These are phyloP conservation scores for Actinomucor elegans DNA, from an alignment of 371 early-diverging fungal species.

Conservation along the genomic window DNA sequence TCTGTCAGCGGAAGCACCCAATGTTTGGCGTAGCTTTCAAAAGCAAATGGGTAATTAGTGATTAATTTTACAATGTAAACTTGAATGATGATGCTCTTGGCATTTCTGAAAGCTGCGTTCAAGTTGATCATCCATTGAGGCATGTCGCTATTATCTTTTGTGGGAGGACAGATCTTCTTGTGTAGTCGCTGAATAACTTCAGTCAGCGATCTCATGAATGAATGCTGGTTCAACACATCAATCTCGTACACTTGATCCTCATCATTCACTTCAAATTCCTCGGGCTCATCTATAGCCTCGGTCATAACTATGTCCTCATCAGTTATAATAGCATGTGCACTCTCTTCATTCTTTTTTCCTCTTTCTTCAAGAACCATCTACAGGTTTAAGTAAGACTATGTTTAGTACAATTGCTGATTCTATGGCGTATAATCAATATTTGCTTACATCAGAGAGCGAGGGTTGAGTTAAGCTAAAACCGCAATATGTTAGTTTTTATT, in stretches of 20 bases:
- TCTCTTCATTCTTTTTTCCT: neutral
- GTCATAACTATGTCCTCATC: constrained; percentile 8
- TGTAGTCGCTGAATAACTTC: constrained; percentile 55
- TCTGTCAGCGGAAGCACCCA: constrained; percentile 65
- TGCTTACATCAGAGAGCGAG: constrained; percentile 27
- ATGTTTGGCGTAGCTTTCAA: constrained; percentile 53
- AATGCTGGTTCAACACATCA: constrained; percentile 59
- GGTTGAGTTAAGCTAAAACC: constrained; percentile 27
- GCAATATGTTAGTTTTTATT: neutral
- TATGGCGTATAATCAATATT: too few relatives aligned
- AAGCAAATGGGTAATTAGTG: constrained; percentile 58
- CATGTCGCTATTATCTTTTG: constrained; percentile 30
- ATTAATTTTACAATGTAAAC: constrained; percentile 65
- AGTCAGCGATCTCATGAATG: constrained; percentile 59
- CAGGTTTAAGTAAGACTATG: too few relatives aligned
- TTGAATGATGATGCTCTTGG: constrained; percentile 45
- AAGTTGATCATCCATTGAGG: constrained; percentile 71
- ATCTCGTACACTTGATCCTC: constrained; percentile 34
- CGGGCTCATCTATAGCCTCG: neutral
- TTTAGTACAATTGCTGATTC: neutral
- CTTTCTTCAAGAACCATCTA: constrained; percentile 20
- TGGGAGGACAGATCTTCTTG: constrained; percentile 33
- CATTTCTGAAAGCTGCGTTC: constrained; percentile 28
- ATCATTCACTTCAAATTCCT: neutral
- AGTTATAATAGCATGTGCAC: too few relatives aligned